Percentiles rank a stretch among this genome's conserved stretches.
Conservation (phyloP, 148 eudicot species). For the Linanthus parryae region DNA sequence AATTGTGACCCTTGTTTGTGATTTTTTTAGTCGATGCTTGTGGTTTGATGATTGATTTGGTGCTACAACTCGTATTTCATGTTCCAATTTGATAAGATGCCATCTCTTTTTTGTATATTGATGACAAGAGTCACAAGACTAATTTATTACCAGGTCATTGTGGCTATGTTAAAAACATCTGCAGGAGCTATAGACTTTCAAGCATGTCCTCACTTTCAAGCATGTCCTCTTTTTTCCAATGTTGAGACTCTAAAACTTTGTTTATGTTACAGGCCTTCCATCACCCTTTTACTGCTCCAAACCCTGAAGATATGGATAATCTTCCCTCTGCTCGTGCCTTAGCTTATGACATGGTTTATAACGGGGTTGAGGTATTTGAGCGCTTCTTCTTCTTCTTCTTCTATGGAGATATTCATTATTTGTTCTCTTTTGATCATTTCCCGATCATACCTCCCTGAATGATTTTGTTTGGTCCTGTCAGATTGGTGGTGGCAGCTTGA, state of each 20-base stretch:
- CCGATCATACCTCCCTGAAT: too few relatives aligned
- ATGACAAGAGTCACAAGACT: too few relatives aligned
- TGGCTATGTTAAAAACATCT: too few relatives aligned
- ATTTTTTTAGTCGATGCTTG: too few relatives aligned
- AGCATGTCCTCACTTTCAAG: too few relatives aligned
- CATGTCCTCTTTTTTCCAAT: not conserved
- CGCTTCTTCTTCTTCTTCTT: not conserved
- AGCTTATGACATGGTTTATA: constrained; percentile 99
- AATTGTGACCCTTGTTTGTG: too few relatives aligned
- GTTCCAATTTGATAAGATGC: too few relatives aligned
- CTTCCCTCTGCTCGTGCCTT: constrained; percentile 95
- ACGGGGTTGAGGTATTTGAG: constrained; percentile 80
- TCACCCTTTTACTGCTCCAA: constrained; percentile 98
- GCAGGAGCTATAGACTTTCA: not conserved
- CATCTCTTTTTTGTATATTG: too few relatives aligned
- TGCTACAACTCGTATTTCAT: too few relatives aligned
- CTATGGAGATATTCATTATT: not conserved
- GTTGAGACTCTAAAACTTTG: not conserved
- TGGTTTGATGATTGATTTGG: too few relatives aligned
- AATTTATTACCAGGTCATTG: too few relatives aligned
- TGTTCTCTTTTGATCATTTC: not conserved
- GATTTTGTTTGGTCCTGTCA: constrained; percentile 23
- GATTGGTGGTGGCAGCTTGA: constrained; percentile 98
- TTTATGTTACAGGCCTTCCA: constrained; percentile 68
- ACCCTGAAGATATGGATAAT: constrained; percentile 87